Evolutionary conservation across 73 alveolate genomes (phyloP).

Genomic region (Stentor coeruleus): DNA sequence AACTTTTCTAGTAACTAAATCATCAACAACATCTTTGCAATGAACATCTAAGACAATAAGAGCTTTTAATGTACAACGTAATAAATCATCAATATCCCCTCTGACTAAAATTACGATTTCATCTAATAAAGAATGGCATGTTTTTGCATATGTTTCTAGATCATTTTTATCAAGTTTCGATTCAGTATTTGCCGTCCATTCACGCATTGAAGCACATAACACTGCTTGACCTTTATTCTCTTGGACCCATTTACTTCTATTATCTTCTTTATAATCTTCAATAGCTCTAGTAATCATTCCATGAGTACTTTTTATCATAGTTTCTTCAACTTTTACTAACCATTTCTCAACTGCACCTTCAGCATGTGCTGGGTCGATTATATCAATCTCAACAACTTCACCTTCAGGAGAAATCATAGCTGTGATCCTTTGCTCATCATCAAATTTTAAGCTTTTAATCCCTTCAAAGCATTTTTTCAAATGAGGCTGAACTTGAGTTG

Average conservation of each 20-base stretch:
- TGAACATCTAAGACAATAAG: slow-evolving; percentile 96
- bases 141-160: neutral
- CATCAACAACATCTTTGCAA: slow-evolving; percentile 84
- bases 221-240: slow-evolving; percentile 47
- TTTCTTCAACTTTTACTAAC: slow-evolving; percentile 80
- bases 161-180: neutral
- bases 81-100: slow-evolving; percentile 74
- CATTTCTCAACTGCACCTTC: slow-evolving; percentile 92
- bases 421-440: slow-evolving; percentile 90
- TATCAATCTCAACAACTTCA: slow-evolving; percentile 92
- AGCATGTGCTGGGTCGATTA: slow-evolving; percentile 81
- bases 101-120: slow-evolving; percentile 93
- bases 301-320: slow-evolving; percentile 74
- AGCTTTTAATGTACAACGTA: slow-evolving; percentile 90
- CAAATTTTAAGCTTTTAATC: slow-evolving; percentile 74
- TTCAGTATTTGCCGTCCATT: slow-evolving; percentile 34
- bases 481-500: slow-evolving; percentile 97
- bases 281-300: slow-evolving; percentile 73
- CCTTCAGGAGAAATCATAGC: slow-evolving; percentile 96
- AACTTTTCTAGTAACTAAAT: slow-evolving; percentile 28
- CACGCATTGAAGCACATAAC: slow-evolving; percentile 35
- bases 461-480: slow-evolving; percentile 99
- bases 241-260: slow-evolving; percentile 75
- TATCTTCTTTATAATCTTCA: slow-evolving; percentile 69
- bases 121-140: slow-evolving; percentile 47